Evolutionary conservation across 1,284 basidiomycete species (phyloP).

Genomic region (Thelephora terrestris): DNA sequence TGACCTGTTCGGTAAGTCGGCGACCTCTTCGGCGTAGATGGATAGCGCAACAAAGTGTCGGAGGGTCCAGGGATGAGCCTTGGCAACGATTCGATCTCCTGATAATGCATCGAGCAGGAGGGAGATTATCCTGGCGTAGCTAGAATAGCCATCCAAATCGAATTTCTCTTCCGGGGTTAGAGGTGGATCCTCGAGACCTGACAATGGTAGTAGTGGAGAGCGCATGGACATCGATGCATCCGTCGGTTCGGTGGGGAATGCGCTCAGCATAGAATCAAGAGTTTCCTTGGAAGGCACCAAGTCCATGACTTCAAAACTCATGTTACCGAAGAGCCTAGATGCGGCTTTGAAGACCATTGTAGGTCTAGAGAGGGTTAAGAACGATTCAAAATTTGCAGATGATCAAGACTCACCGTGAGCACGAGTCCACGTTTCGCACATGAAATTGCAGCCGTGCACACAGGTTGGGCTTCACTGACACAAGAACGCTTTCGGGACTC

Average conservation of each 20-base stretch:
- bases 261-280: constrained; percentile 38
- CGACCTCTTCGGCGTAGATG: constrained; percentile 45
- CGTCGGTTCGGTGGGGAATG: constrained; percentile 36
- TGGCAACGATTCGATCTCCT: constrained; percentile 53
- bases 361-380: neutral
- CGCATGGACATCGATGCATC: constrained; percentile 53
- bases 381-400: no score
- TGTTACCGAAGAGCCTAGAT: constrained; percentile 14
- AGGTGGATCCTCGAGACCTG: constrained; percentile 12
- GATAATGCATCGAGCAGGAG: constrained; percentile 53
- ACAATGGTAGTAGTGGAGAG: constrained; percentile 44
- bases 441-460: no score
- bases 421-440: no score
- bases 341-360: neutral
- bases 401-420: no score
- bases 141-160: constrained; percentile 42
- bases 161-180: constrained; percentile 14
- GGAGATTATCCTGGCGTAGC: constrained; percentile 56
- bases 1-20: constrained; percentile 36
- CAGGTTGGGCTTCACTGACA: neutral
- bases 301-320: constrained; percentile 27
- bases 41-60: constrained; percentile 53
- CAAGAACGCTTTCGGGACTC: neutral
- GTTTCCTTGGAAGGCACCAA: constrained; percentile 42
- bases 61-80: constrained; percentile 50